These are phyloP conservation scores for Fraxinus sp. DNA, from an alignment of 305 asterid species.

Conservation along the genomic window DNA sequence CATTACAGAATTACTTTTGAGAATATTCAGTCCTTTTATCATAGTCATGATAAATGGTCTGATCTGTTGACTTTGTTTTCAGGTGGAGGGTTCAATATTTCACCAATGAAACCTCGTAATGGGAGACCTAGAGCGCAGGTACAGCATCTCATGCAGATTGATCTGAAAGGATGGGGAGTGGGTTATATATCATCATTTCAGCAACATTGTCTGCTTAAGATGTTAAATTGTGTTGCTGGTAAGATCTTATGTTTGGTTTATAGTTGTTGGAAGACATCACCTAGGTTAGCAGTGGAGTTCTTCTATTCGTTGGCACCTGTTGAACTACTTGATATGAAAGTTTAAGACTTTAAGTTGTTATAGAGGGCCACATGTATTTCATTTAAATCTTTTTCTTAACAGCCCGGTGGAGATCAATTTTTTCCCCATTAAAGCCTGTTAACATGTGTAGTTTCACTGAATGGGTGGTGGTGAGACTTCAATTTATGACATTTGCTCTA, in stretches of 20 bases:
- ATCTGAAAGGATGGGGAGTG: conserved; percentile 97
- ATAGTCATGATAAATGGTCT: too few species aligned
- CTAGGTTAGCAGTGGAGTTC: conserved; percentile 3
- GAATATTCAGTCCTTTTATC: too few species aligned
- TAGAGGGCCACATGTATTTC: not conserved
- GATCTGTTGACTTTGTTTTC: conserved; percentile 25
- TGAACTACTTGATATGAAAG: too few species aligned
- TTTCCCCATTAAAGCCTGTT: not conserved
- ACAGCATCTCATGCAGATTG: conserved; percentile 99
- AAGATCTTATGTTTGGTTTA: conserved; percentile 27
- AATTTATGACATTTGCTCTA: not conserved
- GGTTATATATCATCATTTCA: conserved; percentile 88
- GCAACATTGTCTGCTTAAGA: conserved; percentile 95
- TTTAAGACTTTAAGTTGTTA: too few species aligned
- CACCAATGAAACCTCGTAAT: conserved; percentile 79
- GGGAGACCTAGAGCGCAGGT: conserved; percentile 97
- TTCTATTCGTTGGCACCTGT: not conserved
- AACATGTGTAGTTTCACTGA: not conserved
- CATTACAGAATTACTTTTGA: conserved; percentile 9
- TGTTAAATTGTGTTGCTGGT: conserved; percentile 98
- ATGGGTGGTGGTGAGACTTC: not conserved
- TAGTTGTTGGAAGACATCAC: not conserved
- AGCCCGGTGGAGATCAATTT: not conserved
- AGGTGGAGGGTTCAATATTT: conserved; percentile 98
- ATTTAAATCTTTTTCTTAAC: not conserved